Percentiles rank a stretch among this genome's conserved stretches.
Conservation (phyloP, 345 rosid genomes). For the Pelargonium nanum region DNA sequence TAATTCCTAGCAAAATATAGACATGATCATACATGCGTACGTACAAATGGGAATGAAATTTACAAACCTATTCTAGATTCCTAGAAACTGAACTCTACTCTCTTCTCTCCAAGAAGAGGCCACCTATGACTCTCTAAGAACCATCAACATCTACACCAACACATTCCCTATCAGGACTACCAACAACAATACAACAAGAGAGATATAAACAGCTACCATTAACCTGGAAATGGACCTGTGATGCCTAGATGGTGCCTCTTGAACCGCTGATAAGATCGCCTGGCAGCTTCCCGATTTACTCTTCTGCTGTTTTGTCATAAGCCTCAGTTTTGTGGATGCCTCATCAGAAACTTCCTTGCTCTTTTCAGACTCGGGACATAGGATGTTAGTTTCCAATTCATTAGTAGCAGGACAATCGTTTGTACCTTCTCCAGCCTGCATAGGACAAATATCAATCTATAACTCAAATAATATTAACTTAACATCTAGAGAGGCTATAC, state of each 20-base stretch:
- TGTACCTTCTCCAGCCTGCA: slow-evolving; percentile 16
- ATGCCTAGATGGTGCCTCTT: slow-evolving; percentile 1
- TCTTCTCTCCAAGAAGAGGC: no score
- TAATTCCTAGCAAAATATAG: no score
- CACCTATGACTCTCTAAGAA: not conserved
- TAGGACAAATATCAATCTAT: not conserved
- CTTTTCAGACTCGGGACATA: slow-evolving; percentile 7
- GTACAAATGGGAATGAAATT: no score
- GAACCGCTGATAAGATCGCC: slow-evolving; percentile 7
- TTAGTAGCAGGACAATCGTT: slow-evolving; percentile 8
- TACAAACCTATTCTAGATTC: no score
- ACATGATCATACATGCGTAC: no score
- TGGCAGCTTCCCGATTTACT: slow-evolving; percentile 5
- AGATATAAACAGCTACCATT: slow-evolving; percentile 6
- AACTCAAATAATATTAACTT: not conserved
- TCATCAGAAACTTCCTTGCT: slow-evolving; percentile 11
- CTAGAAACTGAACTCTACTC: no score
- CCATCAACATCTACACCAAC: not conserved
- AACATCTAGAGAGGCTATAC: not conserved
- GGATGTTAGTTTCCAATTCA: slow-evolving; percentile 10
- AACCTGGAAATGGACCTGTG: slow-evolving; percentile 2
- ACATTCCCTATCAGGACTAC: slow-evolving; percentile 9
- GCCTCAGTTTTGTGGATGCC: slow-evolving; percentile 18
- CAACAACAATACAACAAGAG: slow-evolving; percentile 7
- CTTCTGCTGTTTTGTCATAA: slow-evolving; percentile 18